phyloP scores from a whole-genome alignment of 2,329 filamentous ascomycete species.

The Aphanocladium album region DNA sequence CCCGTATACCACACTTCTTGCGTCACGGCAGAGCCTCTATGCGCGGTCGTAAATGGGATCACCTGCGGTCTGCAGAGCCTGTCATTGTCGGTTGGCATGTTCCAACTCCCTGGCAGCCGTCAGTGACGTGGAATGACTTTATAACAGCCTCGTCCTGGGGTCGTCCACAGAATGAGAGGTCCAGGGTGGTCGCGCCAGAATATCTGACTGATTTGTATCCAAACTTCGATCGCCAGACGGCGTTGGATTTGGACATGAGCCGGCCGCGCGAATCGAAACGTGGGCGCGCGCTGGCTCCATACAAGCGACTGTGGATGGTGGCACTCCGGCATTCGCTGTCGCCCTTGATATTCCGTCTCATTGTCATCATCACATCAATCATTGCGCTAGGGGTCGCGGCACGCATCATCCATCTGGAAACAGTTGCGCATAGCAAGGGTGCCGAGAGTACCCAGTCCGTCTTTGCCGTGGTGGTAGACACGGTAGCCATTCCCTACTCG shows the following conservation, averaged over 20 bases:
- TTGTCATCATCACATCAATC: conserved; percentile 76
- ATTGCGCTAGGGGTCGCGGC: conserved; percentile 74
- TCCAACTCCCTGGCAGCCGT: conserved; percentile 35
- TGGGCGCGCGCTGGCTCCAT: conserved; percentile 29
- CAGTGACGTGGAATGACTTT: conserved; percentile 48
- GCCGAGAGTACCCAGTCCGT: conserved; percentile 70
- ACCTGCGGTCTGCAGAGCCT: conserved; percentile 53
- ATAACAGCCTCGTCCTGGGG: conserved; percentile 50
- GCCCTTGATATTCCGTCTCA: conserved; percentile 75
- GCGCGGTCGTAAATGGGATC: conserved; percentile 53
- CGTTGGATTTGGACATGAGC: conserved; percentile 26
- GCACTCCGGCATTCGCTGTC: conserved; percentile 79
- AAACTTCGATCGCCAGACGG: conserved; percentile 37
- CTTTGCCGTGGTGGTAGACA: conserved; percentile 86
- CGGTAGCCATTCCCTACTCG: conserved; percentile 83
- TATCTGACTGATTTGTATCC: conserved; percentile 43
- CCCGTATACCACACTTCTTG: conserved; percentile 42
- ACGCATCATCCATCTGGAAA: conserved; percentile 63
- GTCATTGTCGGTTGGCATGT: conserved; percentile 51
- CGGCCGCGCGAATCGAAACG: conserved; percentile 25
- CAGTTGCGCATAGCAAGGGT: conserved; percentile 32
- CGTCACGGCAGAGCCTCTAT: conserved; percentile 41
- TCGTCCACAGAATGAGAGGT: conserved; percentile 41
- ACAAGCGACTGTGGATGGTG: conserved; percentile 59
- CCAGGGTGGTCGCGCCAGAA: conserved; percentile 42